Evolutionary conservation across 2,329 filamentous ascomycete genomes (phyloP), one percentile per base, ranked within the genome.

Genomic region (Tothia fuscella): DNA sequence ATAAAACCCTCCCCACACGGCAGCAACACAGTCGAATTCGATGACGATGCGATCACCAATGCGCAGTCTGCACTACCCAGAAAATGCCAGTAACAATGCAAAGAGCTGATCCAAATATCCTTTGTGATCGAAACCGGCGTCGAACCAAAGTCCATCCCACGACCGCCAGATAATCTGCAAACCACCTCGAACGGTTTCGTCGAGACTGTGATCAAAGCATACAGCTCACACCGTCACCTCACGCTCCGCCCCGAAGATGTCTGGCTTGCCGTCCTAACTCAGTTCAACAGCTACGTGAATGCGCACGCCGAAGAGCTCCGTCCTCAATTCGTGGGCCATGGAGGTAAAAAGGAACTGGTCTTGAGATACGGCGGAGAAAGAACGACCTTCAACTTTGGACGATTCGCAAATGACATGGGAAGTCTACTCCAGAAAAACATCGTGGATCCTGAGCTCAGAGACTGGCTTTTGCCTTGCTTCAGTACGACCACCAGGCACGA

Each of bases 201-300:
- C 16, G 57, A 64, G 14, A 61, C 64, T 13, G 62, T 62, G 3
- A 54, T 71, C 31, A 57, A 65, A 24, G 68, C 69, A 1, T 72
- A 71, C 61, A 66, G 61, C 21, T 52, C 54, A 2, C 64, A 71
- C 42, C 62, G 66, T 40, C 60, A 70, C 43, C 59, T 74, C 0
- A 52, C 50, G 2, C 53, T 73, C 34, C 64, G 70, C 1, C 69
- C 70, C 0, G 69, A 75, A 21, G 70, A 74, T 44, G 50, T 73
- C 13, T 74, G 70, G 70, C 58, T 71, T 33, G 54, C 68, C 5
- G 70, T 74, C 46, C 49, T 74, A 1, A 56, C 60, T 0, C 70
- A 74, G 46, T 47, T 72, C 2, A 64, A 57, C 48, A 54, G 62
- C 42, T 69, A 60, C 46, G 54, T 74, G 49, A 70, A 70, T 38